Base-by-base conservation (phyloP, 225 moss, liverwort and hornwort genomes). In the Asterella californica region DNA sequence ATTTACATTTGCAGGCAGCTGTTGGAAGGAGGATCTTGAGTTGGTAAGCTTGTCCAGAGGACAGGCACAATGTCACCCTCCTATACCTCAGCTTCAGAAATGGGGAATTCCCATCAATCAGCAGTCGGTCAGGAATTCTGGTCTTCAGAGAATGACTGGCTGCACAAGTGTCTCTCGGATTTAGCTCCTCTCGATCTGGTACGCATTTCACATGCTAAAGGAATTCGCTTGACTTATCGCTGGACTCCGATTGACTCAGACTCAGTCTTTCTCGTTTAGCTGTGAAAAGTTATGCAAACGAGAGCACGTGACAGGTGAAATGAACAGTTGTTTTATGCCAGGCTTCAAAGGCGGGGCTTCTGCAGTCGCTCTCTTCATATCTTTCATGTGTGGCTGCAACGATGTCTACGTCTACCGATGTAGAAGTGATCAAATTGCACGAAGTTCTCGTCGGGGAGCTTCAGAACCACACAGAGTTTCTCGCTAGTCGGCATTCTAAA, bases 341-440 rank as follows among this genome's bases (percentile, higher is more conserved):
- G 93, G 92, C 84, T 61, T 83, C 80, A 77, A 93, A 87, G 85
- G 84, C 60, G 48, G 84, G 50, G 76, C 68, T 92, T 81, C 91
- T 93, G 76, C 81, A 83, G 81, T 81, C 89, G 46, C 90, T 95
- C 48, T 89, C 87, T 62, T 84, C 83, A 77, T 93, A 91, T 81
- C 82, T 94, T 66, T 90, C 90, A 75, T 87, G 85, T 70, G 86
- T 91, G 79, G 88, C 89, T 50, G 78, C 89, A 59, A 89, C 89
- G 33, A 90, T 92, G 45, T 82, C 90, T 38, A 75, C 90, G 55
- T 78, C 90, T 70, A 53, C 68, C 17, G 88, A 89, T 76, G 79
- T 80, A 52, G 92, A 92, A 53, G 80, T 96, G 75, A 77, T 88
- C 76, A 85, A 87, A 71, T 80, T 96, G 68, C 90, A 94, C 76